A percentile compares a stretch with the other conserved stretches of the same genome.
phyloP scores from a whole-genome alignment of 116 monocot species.

The Phalaenopsis hybrid region DNA sequence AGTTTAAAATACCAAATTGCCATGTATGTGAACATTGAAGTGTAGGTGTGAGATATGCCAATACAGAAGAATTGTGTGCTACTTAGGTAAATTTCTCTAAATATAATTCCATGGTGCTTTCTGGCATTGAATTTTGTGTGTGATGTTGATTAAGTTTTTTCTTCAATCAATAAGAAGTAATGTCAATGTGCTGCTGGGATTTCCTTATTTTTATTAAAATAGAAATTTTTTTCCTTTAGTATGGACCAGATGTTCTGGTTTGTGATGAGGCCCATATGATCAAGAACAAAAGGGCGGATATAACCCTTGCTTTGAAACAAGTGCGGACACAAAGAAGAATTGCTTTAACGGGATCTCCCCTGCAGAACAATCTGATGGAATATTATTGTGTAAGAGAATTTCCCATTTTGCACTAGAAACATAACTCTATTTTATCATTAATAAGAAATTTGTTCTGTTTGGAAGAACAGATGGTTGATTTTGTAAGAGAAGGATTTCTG shows the following conservation, averaged over 20 bases:
- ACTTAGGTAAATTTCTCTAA: neutral
- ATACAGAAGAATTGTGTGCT: too few species aligned
- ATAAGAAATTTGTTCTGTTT: constrained; percentile 1
- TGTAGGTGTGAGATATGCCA: too few species aligned
- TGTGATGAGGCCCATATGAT: constrained; percentile 99
- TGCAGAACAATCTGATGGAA: constrained; percentile 99
- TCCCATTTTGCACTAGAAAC: neutral
- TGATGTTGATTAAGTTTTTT: neutral
- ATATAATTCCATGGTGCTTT: neutral
- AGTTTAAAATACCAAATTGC: too few species aligned
- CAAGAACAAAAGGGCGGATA: constrained; percentile 86
- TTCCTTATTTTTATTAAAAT: neutral
- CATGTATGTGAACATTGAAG: too few species aligned
- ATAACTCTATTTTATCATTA: neutral
- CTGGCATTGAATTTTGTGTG: neutral
- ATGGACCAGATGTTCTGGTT: constrained; percentile 84
- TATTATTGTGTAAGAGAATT: constrained; percentile 87
- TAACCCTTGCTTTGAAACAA: constrained; percentile 80
- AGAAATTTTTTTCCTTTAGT: constrained; percentile 28
- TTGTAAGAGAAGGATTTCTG: constrained; percentile 94
- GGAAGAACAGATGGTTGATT: constrained; percentile 89
- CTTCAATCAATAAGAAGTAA: neutral
- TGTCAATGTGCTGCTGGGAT: neutral
- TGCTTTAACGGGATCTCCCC: constrained; percentile 93
- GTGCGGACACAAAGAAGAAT: constrained; percentile 87